These are phyloP conservation scores for Trypanosoma lewisi DNA, from an alignment of 208 protist species.

Conservation along the genomic window DNA sequence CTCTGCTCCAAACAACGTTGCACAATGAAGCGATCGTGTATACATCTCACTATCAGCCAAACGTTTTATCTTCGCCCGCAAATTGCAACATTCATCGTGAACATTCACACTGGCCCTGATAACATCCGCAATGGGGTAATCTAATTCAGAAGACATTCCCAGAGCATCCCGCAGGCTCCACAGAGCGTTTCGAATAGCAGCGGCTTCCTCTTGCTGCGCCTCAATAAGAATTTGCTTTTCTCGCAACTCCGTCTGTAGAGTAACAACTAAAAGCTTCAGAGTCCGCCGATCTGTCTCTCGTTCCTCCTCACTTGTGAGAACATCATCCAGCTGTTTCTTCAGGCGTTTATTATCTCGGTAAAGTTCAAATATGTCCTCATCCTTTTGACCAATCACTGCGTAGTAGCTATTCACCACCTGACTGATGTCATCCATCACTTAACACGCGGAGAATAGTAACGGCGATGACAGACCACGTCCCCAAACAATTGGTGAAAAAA, in stretches of 20 bases:
- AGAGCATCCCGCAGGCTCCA: conserved; percentile 34
- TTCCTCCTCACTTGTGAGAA: conserved; percentile 38
- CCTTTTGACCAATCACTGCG: conserved; percentile 62
- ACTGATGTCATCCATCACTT: conserved; percentile 46
- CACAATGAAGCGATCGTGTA: conserved; percentile 17
- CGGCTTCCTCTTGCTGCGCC: conserved; percentile 39
- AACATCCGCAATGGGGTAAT: conserved; percentile 36
- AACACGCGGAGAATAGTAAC: neutral
- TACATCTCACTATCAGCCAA: conserved; percentile 19
- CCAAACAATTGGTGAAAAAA: too few relatives aligned
- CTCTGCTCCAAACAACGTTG: conserved; percentile 28
- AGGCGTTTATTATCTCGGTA: conserved; percentile 75
- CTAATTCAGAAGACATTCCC: conserved; percentile 45
- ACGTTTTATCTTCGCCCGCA: conserved; percentile 18
- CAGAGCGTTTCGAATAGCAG: conserved; percentile 34
- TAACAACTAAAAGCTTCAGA: conserved; percentile 34
- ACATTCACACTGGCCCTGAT: conserved; percentile 28
- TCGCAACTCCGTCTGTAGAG: conserved; percentile 47
- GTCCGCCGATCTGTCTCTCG: conserved; percentile 39
- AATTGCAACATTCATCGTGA: conserved; percentile 18
- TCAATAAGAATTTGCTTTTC: conserved; percentile 56
- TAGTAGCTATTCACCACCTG: conserved; percentile 68
- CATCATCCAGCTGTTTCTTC: conserved; percentile 50
- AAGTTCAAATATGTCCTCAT: conserved; percentile 71
- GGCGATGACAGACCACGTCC: neutral